Evolutionary conservation across 108 stramenopile genomes (phyloP), one percentile per base, ranked within the genome.

Genomic region (Nitzschia palea): DNA sequence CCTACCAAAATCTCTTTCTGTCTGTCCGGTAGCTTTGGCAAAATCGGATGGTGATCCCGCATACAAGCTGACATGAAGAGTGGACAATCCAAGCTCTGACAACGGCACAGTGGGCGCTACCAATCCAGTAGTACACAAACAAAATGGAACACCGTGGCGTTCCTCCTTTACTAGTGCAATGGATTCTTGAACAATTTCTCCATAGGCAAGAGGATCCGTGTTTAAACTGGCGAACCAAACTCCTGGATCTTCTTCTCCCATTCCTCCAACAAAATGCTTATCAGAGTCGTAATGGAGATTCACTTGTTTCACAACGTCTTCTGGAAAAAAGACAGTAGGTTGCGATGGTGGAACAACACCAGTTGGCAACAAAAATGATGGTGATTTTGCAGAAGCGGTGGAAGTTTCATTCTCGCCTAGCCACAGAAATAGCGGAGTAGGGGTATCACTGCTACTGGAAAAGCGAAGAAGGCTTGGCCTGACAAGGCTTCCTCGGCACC

Each of bases 221-320:
- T 47, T 44, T 8, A 54, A 18, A 5, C 62, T 36, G 0, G 53
- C 36, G 36, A 78, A 60, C 65, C 66, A 71, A 0, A 78, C 77
- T 45, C 77, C 77, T 17, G 48, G 55, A 47, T 78, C 77, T 47
- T 43, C 36, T 52, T 78, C 77, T 20, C 77, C 77, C 77, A 78
- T 78, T 15, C 77, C 77, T 31, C 77, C 77, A 27, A 78, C 77
- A 67, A 78, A 78, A 29, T 70, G 69, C 40, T 40, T 30, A 20
- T 71, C 70, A 3, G 45, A 10, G 3, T 48, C 31, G 40, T 71
- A 71, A 26, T 71, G 70, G 26, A 32, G 2, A 51, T 70, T 58
- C 15, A 70, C 59, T 40, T 43, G 37, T 12, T 1, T 9, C 2
- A 60, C 10, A 26, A 60, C 37, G 15, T 60, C 59, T 1, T 60